phyloP scores from a whole-genome alignment of 2,329 filamentous ascomycete species.

The Chrysoporthe austroafricana region DNA sequence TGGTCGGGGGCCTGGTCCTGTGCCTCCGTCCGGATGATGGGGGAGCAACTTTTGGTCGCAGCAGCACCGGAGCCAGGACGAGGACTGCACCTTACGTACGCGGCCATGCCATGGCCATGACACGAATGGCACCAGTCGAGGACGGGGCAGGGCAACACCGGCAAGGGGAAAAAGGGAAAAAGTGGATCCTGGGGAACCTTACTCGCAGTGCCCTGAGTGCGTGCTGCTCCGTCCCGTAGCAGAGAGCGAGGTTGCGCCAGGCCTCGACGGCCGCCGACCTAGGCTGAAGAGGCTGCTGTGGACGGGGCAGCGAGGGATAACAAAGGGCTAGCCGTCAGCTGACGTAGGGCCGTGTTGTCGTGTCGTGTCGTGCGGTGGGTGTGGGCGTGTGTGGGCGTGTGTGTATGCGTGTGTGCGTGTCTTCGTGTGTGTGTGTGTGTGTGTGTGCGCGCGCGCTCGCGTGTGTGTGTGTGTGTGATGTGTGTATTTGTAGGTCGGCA shows the following conservation, averaged over 20 bases:
- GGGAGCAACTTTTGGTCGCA: constrained; percentile 24
- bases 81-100: constrained; percentile 28
- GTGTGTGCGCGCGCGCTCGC: background rate
- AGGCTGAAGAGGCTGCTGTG: constrained; percentile 17
- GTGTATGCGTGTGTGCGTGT: constrained; percentile 5
- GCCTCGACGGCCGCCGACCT: constrained; percentile 33
- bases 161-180: constrained; percentile 29
- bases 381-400: background rate
- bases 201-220: constrained; percentile 22
- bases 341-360: constrained; percentile 8
- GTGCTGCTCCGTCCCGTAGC: background rate
- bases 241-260: constrained; percentile 19
- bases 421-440: background rate
- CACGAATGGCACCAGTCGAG: constrained; percentile 19
- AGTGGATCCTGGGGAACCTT: constrained; percentile 28
- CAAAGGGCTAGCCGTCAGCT: background rate
- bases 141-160: constrained; percentile 13
- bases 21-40: constrained; percentile 12
- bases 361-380: background rate
- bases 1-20: constrained; percentile 1
- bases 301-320: background rate
- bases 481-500: constrained; percentile 13
- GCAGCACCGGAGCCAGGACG: constrained; percentile 19
- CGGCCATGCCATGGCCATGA: constrained; percentile 21
- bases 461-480: background rate